Percentiles rank a stretch among this genome's conserved stretches.
These are phyloP conservation scores for Elongisporangium senticosum DNA, from an alignment of 352 stramenopile genomes.

Conservation along the genomic window DNA sequence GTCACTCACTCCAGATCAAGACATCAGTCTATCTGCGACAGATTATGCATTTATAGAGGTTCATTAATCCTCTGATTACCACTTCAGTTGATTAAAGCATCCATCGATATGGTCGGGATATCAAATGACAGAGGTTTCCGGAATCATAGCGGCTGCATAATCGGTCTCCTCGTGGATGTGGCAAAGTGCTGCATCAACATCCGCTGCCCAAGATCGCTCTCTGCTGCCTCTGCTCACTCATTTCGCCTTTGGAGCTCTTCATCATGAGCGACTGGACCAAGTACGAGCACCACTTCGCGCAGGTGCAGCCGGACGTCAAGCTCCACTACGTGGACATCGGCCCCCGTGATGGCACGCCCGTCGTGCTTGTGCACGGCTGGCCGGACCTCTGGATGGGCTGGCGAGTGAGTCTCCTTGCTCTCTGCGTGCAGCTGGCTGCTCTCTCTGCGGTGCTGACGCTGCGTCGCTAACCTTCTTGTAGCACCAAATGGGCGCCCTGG, in stretches of 20 bases:
- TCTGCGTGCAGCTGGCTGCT: background rate
- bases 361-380: slow-evolving; percentile 64
- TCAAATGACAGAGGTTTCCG: background rate
- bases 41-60: background rate
- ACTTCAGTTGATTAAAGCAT: background rate
- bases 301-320: slow-evolving; percentile 17
- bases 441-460: background rate
- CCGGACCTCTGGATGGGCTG: slow-evolving; percentile 59
- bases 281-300: slow-evolving; percentile 13
- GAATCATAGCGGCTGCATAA: background rate
- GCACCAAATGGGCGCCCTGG: slow-evolving; percentile 46
- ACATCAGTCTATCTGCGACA: background rate
- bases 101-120: background rate
- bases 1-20: background rate
- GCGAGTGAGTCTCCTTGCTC: slow-evolving; percentile 21
- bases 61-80: background rate
- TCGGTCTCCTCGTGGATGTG: background rate
- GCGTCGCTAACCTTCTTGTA: slow-evolving; percentile 8
- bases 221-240: background rate
- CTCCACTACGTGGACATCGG: slow-evolving; percentile 51
- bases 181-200: background rate
- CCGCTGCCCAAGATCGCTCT: background rate
- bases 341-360: slow-evolving; percentile 26
- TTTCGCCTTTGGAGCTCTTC: background rate
- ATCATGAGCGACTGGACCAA: slow-evolving; percentile 9